Evolutionary conservation across 169 alveolate genomes (phyloP), one percentile per base, ranked within the genome.

Genomic region (Theileria orientalis): DNA sequence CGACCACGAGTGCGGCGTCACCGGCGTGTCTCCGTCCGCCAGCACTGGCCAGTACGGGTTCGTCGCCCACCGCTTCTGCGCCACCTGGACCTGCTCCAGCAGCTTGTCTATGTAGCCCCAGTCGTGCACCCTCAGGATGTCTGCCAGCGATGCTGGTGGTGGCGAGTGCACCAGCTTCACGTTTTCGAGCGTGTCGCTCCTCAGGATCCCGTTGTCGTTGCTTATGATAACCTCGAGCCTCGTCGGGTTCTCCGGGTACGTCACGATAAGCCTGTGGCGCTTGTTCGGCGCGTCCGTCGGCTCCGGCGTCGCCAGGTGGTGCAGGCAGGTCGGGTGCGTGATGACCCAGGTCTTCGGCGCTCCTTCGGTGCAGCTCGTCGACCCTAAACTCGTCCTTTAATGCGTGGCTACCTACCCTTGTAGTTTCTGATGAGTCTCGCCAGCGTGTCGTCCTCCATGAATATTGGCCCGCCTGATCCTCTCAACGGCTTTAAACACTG

Each of bases 51-150:
- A 72, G 68, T 64, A 90, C 64, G 74, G 77, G 77, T 78, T 85
- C 69, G 76, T 86, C 77, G 47, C 54, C 91, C 89, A 67, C 52
- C 74, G 73, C 37, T 80, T 83, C 47, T 92, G 71, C 35, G 89
- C 85, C 52, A 62, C 33, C 16, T 46, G 80, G 61, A 76, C 87
- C 73, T 85, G 88, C 57, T 74, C 82, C 54, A 88, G 71, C 41
- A 92, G 69, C 62, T 89, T 91, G 69, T 83, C 85, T 41, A 96
- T 79, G 74, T 97, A 97, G 41, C 94, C 93, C 73, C 93, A 91
- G 64, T 96, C 98, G 77, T 97, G 99, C 3, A 97, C 98, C 79
- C 98, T 83, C 72, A 96, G 87, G 25, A 97, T 90, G 84, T 97
- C 99, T 33, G 95, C 92, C 23, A 95, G 75, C 3, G 88, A 68